phyloP scores from a whole-genome alignment of 768 basidiomycete genomes.

The Boletus sp. region DNA sequence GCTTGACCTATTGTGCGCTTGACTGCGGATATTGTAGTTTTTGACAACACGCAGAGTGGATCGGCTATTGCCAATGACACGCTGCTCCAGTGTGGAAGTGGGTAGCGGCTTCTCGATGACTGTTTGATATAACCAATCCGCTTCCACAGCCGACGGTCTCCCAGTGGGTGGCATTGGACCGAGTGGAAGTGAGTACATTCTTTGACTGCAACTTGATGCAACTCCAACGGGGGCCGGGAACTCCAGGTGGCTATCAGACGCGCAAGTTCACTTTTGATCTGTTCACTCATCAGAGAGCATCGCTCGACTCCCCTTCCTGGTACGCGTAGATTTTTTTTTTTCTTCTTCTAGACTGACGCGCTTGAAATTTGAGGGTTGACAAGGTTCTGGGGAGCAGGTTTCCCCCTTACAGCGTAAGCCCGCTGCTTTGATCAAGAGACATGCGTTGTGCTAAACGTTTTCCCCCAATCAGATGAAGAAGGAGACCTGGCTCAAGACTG shows the following conservation, averaged over 20 bases:
- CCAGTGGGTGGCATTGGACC: constrained; percentile 74
- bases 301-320: constrained; percentile 42
- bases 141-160: constrained; percentile 47
- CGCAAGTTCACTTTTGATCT: constrained; percentile 74
- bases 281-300: constrained; percentile 72
- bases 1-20: not conserved
- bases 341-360: not conserved
- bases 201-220: not conserved
- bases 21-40: constrained; percentile 41
- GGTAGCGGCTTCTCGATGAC: constrained; percentile 8
- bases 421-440: not conserved
- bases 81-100: constrained; percentile 57
- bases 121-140: not conserved
- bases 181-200: constrained; percentile 58
- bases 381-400: constrained; percentile 25
- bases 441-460: not conserved
- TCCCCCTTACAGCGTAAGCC: constrained; percentile 28
- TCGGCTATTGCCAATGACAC: constrained; percentile 67
- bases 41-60: constrained; percentile 69
- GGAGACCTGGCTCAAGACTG: constrained; percentile 16
- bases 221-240: not conserved
- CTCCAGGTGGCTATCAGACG: constrained; percentile 61
- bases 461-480: constrained; percentile 21
- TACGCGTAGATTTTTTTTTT: not conserved
- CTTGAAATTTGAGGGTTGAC: constrained; percentile 19